phyloP scores from a whole-genome alignment of 768 basidiomycete species.

The Pulveroboletus frians region DNA sequence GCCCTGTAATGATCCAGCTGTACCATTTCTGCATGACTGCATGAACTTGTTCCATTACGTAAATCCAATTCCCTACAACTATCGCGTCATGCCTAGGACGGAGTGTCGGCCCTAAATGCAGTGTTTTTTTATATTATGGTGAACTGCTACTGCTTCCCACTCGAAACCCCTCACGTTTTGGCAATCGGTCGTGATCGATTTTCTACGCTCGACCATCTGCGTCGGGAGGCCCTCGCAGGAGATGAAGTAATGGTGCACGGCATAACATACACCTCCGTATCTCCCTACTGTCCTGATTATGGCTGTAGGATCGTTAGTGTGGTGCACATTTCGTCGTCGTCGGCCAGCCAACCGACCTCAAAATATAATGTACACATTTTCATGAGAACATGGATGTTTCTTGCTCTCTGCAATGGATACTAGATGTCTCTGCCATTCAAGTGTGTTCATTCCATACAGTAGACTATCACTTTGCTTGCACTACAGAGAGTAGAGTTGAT shows the following conservation, averaged over 20 bases:
- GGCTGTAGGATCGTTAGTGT: conserved; percentile 76
- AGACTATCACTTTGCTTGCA: no score
- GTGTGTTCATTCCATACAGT: no score
- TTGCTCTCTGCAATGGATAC: background rate
- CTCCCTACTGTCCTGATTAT: conserved; percentile 58
- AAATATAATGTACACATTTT: background rate
- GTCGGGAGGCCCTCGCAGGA: conserved; percentile 74
- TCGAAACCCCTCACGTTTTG: conserved; percentile 42
- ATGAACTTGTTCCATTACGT: background rate
- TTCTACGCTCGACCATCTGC: conserved; percentile 37
- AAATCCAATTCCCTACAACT: no score
- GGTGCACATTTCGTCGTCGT: conserved; percentile 58
- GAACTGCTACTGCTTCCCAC: background rate
- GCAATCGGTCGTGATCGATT: conserved; percentile 38
- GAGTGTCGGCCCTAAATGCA: conserved; percentile 35
- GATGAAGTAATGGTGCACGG: conserved; percentile 86
- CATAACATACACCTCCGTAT: conserved; percentile 88
- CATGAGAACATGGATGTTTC: no score
- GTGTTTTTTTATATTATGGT: background rate
- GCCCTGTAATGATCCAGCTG: background rate
- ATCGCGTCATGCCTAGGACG: no score
- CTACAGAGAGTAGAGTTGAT: no score
- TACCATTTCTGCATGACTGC: background rate
- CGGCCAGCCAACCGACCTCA: background rate
- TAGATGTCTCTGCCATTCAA: no score